These are phyloP conservation scores for Phytophthora citrophthora DNA, from an alignment of 352 stramenopile genomes.

Conservation along the genomic window DNA sequence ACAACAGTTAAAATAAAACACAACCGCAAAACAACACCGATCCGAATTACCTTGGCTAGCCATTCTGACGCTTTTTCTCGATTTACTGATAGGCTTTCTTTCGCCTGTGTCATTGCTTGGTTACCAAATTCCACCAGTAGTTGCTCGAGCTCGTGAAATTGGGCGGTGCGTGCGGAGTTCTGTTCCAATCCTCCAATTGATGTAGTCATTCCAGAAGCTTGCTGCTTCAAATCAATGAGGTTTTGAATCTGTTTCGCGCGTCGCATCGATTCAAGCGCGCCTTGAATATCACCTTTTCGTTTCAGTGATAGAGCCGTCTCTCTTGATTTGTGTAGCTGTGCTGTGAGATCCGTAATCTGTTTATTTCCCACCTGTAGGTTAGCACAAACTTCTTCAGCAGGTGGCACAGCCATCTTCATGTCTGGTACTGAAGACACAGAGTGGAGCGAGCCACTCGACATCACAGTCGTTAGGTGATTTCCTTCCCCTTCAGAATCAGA, in stretches of 20 bases:
- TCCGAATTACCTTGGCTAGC: slow-evolving; percentile 52
- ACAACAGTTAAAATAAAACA: slow-evolving; percentile 1
- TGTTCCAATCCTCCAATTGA: background rate
- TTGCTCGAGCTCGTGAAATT: slow-evolving; percentile 70
- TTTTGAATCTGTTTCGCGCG: slow-evolving; percentile 77
- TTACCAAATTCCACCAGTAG: slow-evolving; percentile 76
- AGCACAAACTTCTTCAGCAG: background rate
- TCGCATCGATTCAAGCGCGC: slow-evolving; percentile 67
- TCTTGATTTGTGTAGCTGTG: slow-evolving; percentile 56
- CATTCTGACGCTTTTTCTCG: slow-evolving; percentile 59
- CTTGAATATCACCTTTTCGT: slow-evolving; percentile 57
- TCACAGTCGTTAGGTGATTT: slow-evolving; percentile 22
- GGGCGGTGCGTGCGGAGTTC: slow-evolving; percentile 22
- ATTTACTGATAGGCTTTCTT: slow-evolving; percentile 55
- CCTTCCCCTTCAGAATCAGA: slow-evolving; percentile 42
- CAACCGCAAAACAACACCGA: background rate
- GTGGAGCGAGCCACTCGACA: slow-evolving; percentile 18
- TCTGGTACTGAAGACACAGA: slow-evolving; percentile 8
- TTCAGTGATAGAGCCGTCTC: slow-evolving; percentile 59
- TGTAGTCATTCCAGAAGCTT: slow-evolving; percentile 1
- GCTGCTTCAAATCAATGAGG: slow-evolving; percentile 59
- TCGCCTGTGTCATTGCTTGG: slow-evolving; percentile 49
- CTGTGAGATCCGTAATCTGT: slow-evolving; percentile 39
- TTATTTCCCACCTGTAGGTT: background rate
- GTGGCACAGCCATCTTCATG: background rate